These are phyloP conservation scores for Coix lacrymajobi DNA, from an alignment of 176 grass and related monocot genomes.

Conservation along the genomic window DNA sequence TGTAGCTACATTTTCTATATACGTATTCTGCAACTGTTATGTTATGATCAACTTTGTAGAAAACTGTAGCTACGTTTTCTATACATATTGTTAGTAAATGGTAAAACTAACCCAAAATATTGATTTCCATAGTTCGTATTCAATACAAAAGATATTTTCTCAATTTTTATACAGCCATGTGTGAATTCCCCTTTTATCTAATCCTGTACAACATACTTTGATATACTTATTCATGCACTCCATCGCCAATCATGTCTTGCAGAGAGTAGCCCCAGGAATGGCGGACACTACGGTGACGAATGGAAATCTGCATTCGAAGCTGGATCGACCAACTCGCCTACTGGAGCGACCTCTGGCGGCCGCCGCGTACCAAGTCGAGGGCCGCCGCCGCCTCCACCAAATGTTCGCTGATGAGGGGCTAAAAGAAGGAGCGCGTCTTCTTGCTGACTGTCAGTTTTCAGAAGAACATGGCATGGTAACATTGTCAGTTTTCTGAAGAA, in stretches of 20 bases:
- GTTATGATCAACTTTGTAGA: not conserved
- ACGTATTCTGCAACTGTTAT: not conserved
- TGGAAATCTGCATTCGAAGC: slow-evolving; percentile 77
- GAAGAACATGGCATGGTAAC: not conserved
- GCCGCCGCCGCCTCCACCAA: slow-evolving; percentile 48
- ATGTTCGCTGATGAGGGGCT: not conserved
- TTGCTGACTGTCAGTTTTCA: slow-evolving; percentile 6
- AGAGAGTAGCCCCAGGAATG: slow-evolving; percentile 48
- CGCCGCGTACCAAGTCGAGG: slow-evolving; percentile 51
- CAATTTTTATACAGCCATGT: not conserved
- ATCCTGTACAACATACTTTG: not conserved
- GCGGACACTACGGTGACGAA: slow-evolving; percentile 41
- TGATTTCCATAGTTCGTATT: no score
- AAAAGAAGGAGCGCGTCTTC: not conserved
- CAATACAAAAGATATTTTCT: not conserved
- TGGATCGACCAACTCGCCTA: slow-evolving; percentile 17
- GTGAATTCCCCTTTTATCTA: not conserved
- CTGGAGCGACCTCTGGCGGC: slow-evolving; percentile 28
- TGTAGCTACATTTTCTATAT: not conserved
- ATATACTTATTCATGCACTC: not conserved
- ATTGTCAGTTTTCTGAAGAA: slow-evolving; percentile 4
- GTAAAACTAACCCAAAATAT: no score
- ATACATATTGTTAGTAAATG: no score
- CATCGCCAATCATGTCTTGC: not conserved
- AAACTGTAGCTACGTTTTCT: no score